phyloP scores from a whole-genome alignment of 73 alveolate genomes.

The Symbiodinium pilosum region DNA sequence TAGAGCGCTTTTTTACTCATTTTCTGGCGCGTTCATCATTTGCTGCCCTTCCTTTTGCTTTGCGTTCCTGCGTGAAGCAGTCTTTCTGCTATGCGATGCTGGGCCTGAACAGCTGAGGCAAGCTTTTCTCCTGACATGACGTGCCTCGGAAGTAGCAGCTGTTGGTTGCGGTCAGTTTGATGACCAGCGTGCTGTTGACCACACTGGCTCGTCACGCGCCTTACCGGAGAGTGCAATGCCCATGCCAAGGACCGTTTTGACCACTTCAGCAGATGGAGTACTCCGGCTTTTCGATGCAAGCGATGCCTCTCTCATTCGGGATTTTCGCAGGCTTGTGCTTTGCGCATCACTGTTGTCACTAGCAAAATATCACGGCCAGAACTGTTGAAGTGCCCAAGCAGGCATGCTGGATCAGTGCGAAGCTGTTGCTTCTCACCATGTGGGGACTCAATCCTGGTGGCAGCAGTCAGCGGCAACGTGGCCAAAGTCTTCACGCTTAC shows the following conservation, averaged over 20 bases:
- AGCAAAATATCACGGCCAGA: background rate
- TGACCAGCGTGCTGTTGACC: no score
- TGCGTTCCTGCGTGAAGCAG: no score
- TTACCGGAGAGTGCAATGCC: background rate
- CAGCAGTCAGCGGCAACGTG: background rate
- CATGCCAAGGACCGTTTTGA: slow-evolving; percentile 11
- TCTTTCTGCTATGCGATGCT: no score
- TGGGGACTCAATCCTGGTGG: slow-evolving; percentile 41
- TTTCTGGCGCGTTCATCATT: no score
- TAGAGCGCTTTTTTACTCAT: no score
- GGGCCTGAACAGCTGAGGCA: background rate
- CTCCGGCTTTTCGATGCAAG: slow-evolving; percentile 40
- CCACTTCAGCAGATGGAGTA: slow-evolving; percentile 68
- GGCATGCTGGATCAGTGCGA: slow-evolving; percentile 55
- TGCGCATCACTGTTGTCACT: background rate
- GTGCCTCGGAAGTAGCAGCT: background rate
- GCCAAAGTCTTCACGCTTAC: background rate
- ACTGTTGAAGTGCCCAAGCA: background rate
- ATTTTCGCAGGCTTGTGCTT: slow-evolving; percentile 33
- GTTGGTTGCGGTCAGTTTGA: no score
- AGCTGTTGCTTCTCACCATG: slow-evolving; percentile 50
- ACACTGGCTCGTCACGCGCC: no score
- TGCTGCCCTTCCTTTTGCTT: no score
- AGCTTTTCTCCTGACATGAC: slow-evolving; percentile 1
- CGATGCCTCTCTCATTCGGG: background rate